phyloP scores from a whole-genome alignment of 2,329 filamentous ascomycete genomes.

The Tolypocladium tundrense region DNA sequence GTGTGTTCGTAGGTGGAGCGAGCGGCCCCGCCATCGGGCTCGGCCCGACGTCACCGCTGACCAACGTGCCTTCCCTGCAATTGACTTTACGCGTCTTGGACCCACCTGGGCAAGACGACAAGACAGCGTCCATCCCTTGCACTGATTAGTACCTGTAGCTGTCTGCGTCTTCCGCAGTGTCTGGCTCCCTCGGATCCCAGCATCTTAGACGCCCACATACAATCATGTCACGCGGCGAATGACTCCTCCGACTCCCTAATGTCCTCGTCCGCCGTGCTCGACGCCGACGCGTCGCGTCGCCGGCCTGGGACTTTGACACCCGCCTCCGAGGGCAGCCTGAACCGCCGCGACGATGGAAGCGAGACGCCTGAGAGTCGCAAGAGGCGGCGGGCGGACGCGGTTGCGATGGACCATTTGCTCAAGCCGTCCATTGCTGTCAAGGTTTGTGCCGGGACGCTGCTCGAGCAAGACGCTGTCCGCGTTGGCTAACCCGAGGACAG shows the following conservation, averaged over 20 bases:
- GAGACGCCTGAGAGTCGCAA: slow-evolving; percentile 18
- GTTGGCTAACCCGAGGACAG: slow-evolving; percentile 24
- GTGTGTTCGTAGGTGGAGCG: neutral
- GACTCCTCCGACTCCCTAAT: slow-evolving; percentile 12
- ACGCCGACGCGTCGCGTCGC: slow-evolving; percentile 40
- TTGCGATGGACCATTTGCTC: slow-evolving; percentile 41
- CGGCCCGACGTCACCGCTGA: neutral
- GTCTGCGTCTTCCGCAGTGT: neutral
- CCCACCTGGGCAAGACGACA: neutral
- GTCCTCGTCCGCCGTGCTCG: slow-evolving; percentile 21
- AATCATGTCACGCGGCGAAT: slow-evolving; percentile 3
- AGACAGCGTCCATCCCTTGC: neutral
- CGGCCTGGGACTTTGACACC: slow-evolving; percentile 30
- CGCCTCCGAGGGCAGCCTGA: slow-evolving; percentile 27
- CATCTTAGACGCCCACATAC: neutral
- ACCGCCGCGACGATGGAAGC: slow-evolving; percentile 18
- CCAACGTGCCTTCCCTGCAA: neutral
- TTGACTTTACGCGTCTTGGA: neutral
- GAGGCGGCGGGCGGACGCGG: slow-evolving; percentile 24
- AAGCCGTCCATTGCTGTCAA: slow-evolving; percentile 41
- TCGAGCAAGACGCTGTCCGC: neutral
- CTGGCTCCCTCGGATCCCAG: neutral
- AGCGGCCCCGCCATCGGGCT: neutral
- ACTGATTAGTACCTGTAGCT: too few relatives aligned
- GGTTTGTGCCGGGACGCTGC: slow-evolving; percentile 21